Evolutionary conservation across 2,329 filamentous ascomycete genomes (phyloP).

Genomic region (Aulographum hederae): DNA sequence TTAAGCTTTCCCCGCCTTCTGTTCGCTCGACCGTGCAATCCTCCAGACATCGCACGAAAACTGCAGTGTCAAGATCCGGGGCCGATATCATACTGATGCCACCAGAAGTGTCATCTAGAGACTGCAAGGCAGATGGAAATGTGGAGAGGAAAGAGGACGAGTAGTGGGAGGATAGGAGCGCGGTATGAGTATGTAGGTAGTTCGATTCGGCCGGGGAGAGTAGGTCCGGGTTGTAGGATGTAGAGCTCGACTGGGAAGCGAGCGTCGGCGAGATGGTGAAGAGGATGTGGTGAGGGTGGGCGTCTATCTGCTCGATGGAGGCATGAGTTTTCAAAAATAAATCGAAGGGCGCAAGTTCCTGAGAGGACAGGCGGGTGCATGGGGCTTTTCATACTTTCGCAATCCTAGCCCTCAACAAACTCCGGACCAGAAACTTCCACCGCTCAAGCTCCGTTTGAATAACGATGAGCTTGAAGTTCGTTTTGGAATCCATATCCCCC

Average conservation of each 20-base stretch:
- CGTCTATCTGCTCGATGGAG: slow-evolving; percentile 42
- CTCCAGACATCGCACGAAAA: slow-evolving; percentile 60
- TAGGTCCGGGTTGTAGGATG: slow-evolving; percentile 30
- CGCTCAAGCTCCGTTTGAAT: slow-evolving; percentile 92
- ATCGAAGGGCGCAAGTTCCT: neutral
- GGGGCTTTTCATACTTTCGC: slow-evolving; percentile 47
- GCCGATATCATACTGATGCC: slow-evolving; percentile 84
- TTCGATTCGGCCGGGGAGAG: slow-evolving; percentile 62
- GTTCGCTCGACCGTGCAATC: slow-evolving; percentile 37
- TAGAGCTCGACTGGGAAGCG: slow-evolving; percentile 20
- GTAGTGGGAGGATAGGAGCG: slow-evolving; percentile 72
- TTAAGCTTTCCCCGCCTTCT: slow-evolving; percentile 38
- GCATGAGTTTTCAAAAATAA: neutral
- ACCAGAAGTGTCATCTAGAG: slow-evolving; percentile 77
- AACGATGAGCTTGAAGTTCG: slow-evolving; percentile 85
- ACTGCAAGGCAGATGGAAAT: slow-evolving; percentile 63
- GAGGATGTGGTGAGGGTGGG: slow-evolving; percentile 57
- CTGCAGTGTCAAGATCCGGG: slow-evolving; percentile 65
- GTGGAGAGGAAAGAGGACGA: slow-evolving; percentile 64
- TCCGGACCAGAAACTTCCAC: slow-evolving; percentile 78
- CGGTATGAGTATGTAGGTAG: slow-evolving; percentile 73
- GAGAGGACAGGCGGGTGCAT: neutral
- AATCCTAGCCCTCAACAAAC: slow-evolving; percentile 67
- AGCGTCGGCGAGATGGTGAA: slow-evolving; percentile 16
- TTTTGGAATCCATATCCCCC: slow-evolving; percentile 70